These are phyloP conservation scores for Dendrostoma leiphaemia DNA, from an alignment of 2,329 filamentous ascomycete genomes.

Conservation along the genomic window DNA sequence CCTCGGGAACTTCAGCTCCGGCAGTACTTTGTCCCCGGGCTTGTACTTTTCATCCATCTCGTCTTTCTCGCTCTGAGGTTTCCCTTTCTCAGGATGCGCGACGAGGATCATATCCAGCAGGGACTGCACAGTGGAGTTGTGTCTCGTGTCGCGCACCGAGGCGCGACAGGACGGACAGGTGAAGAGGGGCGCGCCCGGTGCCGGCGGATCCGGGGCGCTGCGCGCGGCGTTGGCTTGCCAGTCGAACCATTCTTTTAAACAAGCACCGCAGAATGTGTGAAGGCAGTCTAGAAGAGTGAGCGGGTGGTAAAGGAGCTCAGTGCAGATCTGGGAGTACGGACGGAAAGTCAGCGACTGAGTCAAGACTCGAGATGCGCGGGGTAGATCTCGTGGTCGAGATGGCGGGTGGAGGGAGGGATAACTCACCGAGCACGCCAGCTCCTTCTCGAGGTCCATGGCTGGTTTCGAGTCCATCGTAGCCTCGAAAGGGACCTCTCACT, in stretches of 20 bases:
- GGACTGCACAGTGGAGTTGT: conserved; percentile 87
- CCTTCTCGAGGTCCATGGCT: conserved; percentile 77
- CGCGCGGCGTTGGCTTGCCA: conserved; percentile 68
- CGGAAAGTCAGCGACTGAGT: conserved; percentile 10
- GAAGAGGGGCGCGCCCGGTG: conserved; percentile 54
- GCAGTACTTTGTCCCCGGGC: conserved; percentile 78
- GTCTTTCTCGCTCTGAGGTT: conserved; percentile 68
- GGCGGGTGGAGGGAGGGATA: conserved; percentile 2
- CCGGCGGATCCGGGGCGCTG: conserved; percentile 46
- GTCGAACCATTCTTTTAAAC: conserved; percentile 92
- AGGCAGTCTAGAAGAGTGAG: conserved; percentile 89
- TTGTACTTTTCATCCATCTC: conserved; percentile 76
- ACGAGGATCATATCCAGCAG: conserved; percentile 84
- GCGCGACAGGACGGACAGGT: conserved; percentile 94
- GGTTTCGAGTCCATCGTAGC: conserved; percentile 48
- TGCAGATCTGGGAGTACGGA: conserved; percentile 72
- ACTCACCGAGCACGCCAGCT: conserved; percentile 91
- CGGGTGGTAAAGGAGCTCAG: conserved; percentile 88
- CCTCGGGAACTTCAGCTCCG: conserved; percentile 51
- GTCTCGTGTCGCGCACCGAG: conserved; percentile 78
- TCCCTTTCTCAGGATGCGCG: conserved; percentile 74
- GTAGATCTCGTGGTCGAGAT: neutral
- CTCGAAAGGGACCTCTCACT: neutral
- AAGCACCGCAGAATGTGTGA: conserved; percentile 94
- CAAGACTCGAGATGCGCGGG: conserved; percentile 4